Evolutionary conservation across 1,284 basidiomycete genomes (phyloP), one percentile per base, ranked within the genome.

Genomic region (Cryptococcus sp.): DNA sequence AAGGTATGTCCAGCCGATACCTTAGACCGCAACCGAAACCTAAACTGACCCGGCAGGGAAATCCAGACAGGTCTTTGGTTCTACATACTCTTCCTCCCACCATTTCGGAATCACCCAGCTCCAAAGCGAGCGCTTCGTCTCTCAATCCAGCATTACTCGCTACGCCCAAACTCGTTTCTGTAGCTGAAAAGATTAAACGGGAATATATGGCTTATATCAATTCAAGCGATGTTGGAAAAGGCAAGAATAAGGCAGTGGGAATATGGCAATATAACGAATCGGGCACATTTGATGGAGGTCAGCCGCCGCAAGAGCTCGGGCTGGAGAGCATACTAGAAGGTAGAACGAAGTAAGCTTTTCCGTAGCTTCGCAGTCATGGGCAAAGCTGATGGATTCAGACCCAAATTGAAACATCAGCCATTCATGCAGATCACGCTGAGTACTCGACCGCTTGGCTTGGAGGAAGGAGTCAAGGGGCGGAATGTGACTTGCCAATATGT

Each of bases 161-260:
- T 77, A 81, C 84, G 5, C 83, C 87, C 0, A 81, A 84, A 1
- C 78, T 91, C 7, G 78, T 91, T 46, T 83, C 85, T 0, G 85
- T 90, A 3, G 84, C 83, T 0, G 89, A 92, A 72, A 88, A 90
- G 52, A 82, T 90, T 62, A 91, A 91, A 69, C 81, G 88, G 31
- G 85, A 89, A 63, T 88, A 84, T 65, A 55, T 87, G 67, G 49
- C 24, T 19, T 41, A 21, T 19, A 41, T 41, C 39, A 41, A 21
- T 22, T 7, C 11, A 14, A 36, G 41, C 32, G 36, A 21, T 82
- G 45, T 50, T 31, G 57, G 55, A 13, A 59, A 58, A 24, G 54
- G 57, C n/a, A 59, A 59, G 46, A 42, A 52, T 32, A 50, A 45
- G 23, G 50, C 49, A 19, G 51, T 42, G 39, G 67, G 86, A 4